phyloP scores from a whole-genome alignment of 1,284 basidiomycete genomes.

The Gyrodon tennesseensis region DNA sequence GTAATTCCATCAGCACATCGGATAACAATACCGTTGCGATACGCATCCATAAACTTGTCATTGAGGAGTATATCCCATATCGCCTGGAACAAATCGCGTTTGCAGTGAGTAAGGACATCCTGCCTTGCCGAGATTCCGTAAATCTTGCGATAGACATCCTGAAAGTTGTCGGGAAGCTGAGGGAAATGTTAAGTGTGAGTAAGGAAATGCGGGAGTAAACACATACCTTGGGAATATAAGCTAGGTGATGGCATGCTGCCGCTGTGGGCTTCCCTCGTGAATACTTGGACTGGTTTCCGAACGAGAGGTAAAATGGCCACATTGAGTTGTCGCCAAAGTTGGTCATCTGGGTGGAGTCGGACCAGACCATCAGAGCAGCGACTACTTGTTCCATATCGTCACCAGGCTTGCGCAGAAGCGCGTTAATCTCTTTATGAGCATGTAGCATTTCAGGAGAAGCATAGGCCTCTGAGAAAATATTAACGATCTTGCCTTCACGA shows the following conservation, averaged over 20 bases:
- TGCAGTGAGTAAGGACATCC: background rate
- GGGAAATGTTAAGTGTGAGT: too few relatives aligned
- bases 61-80: background rate
- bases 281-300: constrained; percentile 36
- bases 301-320: constrained; percentile 41
- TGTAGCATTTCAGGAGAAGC: background rate
- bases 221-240: constrained; percentile 35
- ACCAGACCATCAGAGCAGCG: background rate
- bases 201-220: too few relatives aligned
- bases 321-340: constrained; percentile 26
- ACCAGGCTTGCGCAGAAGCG: accelerated
- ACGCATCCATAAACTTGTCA: background rate
- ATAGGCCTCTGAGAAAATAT: background rate
- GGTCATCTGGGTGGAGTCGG: background rate
- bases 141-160: constrained; percentile 15
- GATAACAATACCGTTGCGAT: too few relatives aligned
- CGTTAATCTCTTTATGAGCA: background rate
- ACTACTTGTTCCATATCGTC: background rate
- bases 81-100: background rate
- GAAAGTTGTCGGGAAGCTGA: constrained; percentile 33
- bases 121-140: too few relatives aligned
- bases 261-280: constrained; percentile 21
- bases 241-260: constrained; percentile 37
- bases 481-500: too few relatives aligned
- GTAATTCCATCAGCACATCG: too few relatives aligned